Conservation (phyloP, 2,329 filamentous ascomycete species). For the Aspergillus felis region DNA sequence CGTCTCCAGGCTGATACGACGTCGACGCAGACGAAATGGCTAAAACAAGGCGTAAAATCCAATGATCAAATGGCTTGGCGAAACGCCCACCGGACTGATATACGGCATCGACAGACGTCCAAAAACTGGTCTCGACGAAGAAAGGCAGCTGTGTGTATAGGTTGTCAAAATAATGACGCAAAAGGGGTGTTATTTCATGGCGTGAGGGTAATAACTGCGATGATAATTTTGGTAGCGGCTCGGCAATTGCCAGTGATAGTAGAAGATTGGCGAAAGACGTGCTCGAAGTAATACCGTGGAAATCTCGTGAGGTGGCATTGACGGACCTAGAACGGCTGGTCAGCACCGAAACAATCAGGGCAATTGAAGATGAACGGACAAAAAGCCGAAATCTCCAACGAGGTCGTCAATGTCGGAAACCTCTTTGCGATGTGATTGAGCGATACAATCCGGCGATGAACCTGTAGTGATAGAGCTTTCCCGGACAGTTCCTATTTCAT, state of each 20-base stretch:
- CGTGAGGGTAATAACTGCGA: constrained; percentile 66
- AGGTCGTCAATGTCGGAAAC: constrained; percentile 85
- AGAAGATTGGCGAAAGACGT: constrained; percentile 92
- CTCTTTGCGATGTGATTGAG: constrained; percentile 56
- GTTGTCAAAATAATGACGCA: constrained; percentile 82
- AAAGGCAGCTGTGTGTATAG: constrained; percentile 77
- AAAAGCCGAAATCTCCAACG: constrained; percentile 87
- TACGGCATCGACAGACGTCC: constrained; percentile 73
- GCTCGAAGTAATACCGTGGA: constrained; percentile 79
- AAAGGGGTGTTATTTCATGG: constrained; percentile 62
- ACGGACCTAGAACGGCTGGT: constrained; percentile 61
- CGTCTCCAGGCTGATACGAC: constrained; percentile 63
- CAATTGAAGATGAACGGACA: constrained; percentile 52
- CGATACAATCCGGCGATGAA: constrained; percentile 23
- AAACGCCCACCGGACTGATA: constrained; percentile 66
- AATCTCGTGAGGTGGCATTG: constrained; percentile 90
- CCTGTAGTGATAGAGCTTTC: constrained; percentile 36
- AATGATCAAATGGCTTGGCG: constrained; percentile 68
- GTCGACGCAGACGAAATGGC: constrained; percentile 74
- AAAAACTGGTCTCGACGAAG: constrained; percentile 74
- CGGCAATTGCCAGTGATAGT: constrained; percentile 73
- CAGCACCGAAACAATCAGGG: constrained; percentile 4
- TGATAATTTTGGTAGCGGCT: constrained; percentile 61
- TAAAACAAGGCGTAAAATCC: constrained; percentile 83
- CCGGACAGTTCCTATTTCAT: constrained; percentile 24